Base-by-base conservation (phyloP, 345 rosid species). In the Hypericum perforatum region DNA sequence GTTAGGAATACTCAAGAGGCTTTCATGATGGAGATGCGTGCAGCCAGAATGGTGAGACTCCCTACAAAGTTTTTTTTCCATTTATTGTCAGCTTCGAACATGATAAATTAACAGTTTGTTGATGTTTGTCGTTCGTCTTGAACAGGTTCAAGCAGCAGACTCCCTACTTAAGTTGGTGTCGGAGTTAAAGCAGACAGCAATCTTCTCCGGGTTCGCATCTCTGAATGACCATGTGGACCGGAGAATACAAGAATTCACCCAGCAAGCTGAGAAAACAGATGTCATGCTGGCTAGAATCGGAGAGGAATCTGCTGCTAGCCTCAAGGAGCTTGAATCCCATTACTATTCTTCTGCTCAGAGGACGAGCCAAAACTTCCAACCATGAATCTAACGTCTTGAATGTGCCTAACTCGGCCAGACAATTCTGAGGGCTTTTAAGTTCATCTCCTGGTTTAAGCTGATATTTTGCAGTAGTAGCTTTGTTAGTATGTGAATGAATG, bases 11-110 rank as follows among this genome's bases (percentile, higher is more conserved):
- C 89, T 1, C 97, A 90, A 57, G 91, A 90, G 73, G 78, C 91
- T 37, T 78, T 77, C 72, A 84, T 81, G 95, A 86, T 87, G 98
- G 96, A 91, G 70, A 81, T 78, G 92, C 95, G 92, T 11, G 95
- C 98, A n/a, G 75, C 95, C 8, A 76, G 91, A 75, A 79, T 90
- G 94, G 94, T 90, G 37, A 56, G 74, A 63, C 37, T 37, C 49
- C 8, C 49, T 45, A 12, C 49, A 45, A 12, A 45, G 12, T 12
- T 44, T 3, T 45, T 16, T 5, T 5, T 29, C 12, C 49, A 16
- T 12, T 7, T n/a, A 12, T 2, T 46, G 50, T 5, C 50, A 46
- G 22, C 50, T 46, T 16, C 6, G 7, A 14, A 11, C 50, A 5
- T 44, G 3, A 53, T 9, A 22, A 7, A 43, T 46, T 48, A 0